Percentiles rank a stretch among this genome's conserved stretches.
Conservation (phyloP, 306 rosid species). For the Quercus cerris region DNA sequence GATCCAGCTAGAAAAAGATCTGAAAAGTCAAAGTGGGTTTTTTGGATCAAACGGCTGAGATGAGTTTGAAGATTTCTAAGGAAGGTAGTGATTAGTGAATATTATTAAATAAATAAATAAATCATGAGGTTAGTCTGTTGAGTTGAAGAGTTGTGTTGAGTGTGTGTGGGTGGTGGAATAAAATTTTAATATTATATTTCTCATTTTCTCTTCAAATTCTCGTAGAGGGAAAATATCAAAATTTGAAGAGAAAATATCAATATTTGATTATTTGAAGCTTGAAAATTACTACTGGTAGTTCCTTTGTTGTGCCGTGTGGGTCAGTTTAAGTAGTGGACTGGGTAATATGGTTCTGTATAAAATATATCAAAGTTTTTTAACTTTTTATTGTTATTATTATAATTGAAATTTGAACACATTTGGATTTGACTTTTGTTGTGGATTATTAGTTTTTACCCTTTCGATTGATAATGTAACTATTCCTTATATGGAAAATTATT, state of each 20-base stretch:
- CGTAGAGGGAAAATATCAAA: background rate
- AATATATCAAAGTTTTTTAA: background rate
- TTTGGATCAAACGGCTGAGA: conserved; percentile 38
- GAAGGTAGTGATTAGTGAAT: background rate
- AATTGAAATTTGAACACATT: no score
- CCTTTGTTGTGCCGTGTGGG: background rate
- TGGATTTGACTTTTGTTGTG: no score
- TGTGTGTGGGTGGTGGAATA: background rate
- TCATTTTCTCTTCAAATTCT: background rate
- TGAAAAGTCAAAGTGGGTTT: conserved; percentile 33
- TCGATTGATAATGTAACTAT: no score
- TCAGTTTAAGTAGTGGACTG: background rate
- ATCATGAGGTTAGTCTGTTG: no score
- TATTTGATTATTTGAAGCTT: background rate
- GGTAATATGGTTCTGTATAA: background rate
- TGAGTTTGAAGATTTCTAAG: conserved; percentile 34
- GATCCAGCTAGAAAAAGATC: conserved; percentile 5
- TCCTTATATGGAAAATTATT: no score
- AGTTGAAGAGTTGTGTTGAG: background rate
- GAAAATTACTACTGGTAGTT: no score
- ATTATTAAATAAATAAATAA: background rate
- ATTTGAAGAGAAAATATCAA: background rate
- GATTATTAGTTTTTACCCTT: no score
- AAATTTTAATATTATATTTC: background rate
- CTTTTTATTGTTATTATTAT: background rate